Conservation (phyloP, 208 protist genomes). For the Tritrichomonas foetus region DNA sequence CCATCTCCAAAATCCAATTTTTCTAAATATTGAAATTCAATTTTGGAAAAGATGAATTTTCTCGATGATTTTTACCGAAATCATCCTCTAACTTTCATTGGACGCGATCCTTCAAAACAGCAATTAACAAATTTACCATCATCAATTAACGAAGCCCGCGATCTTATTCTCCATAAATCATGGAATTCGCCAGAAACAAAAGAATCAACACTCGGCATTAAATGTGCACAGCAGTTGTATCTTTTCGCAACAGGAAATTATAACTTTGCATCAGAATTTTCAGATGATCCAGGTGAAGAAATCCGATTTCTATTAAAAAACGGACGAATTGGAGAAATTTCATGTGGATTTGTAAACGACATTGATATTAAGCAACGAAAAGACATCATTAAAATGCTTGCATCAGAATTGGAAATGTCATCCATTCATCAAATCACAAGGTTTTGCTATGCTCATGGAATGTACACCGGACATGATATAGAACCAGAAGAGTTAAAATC, state of each 20-base stretch:
- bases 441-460: background rate
- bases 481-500: background rate
- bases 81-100: background rate
- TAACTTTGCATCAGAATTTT: background rate
- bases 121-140: background rate
- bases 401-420: background rate
- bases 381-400: background rate
- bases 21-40: background rate
- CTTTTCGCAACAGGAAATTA: background rate
- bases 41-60: background rate
- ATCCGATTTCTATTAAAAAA: background rate
- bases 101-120: background rate
- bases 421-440: background rate
- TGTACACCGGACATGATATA: background rate
- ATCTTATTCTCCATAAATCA: background rate
- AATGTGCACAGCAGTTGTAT: background rate
- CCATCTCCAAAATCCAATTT: too few species aligned
- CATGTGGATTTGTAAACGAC: background rate
- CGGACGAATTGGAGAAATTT: background rate
- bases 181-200: background rate
- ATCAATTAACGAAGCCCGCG: background rate
- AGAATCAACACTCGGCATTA: background rate
- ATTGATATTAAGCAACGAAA: background rate
- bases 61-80: background rate
- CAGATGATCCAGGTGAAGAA: background rate